Evolutionary conservation across 495 filamentous ascomycete genomes (phyloP).

Genomic region (Podospora comata): DNA sequence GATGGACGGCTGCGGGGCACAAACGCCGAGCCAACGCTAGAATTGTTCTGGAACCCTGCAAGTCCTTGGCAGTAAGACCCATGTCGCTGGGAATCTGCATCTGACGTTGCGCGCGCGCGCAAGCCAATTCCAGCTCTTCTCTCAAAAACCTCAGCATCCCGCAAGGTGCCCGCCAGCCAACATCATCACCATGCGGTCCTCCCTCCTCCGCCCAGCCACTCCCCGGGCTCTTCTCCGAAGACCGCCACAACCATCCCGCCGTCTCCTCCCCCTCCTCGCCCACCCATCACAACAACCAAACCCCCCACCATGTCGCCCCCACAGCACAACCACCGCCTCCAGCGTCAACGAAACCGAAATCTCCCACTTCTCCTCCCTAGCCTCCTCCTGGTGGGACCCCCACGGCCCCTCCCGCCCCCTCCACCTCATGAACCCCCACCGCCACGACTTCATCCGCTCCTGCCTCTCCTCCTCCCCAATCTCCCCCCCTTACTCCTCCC

Average conservation of each 20-base stretch:
- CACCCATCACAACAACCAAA: conserved; percentile 9
- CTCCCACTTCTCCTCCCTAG: conserved; percentile 89
- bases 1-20: conserved; percentile 6
- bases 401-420: conserved; percentile 87
- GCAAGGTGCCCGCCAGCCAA: background rate
- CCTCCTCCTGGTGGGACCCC: conserved; percentile 95
- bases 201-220: background rate
- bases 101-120: conserved; percentile 5
- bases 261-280: conserved; percentile 7
- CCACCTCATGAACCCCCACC: conserved; percentile 96
- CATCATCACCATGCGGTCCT: conserved; percentile 22
- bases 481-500: conserved; percentile 16
- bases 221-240: background rate
- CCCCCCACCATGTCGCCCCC: conserved; percentile 7
- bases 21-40: conserved; percentile 22
- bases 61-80: background rate
- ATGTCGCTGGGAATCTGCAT: background rate
- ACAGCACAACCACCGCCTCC: conserved; percentile 33
- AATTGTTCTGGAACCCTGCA: conserved; percentile 30
- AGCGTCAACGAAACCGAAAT: conserved; percentile 84
- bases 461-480: conserved; percentile 50
- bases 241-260: conserved; percentile 1
- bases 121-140: background rate
- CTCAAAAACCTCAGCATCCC: conserved; percentile 10
- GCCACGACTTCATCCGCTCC: conserved; percentile 80